phyloP scores from a whole-genome alignment of 257 asterid species.

The Solanum pennellii region DNA sequence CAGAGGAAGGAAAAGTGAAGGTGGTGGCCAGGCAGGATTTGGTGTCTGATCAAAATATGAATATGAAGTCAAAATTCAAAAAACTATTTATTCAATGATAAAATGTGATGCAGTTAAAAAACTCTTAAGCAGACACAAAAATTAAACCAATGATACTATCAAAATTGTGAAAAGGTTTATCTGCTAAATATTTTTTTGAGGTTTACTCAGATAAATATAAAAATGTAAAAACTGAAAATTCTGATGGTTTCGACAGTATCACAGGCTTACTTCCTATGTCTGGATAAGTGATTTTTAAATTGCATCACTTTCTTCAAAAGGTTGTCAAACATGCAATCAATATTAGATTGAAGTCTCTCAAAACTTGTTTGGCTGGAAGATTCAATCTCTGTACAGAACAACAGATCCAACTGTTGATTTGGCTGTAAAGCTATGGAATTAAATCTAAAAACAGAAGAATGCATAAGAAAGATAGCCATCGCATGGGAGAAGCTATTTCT shows the following conservation, averaged over 20 bases:
- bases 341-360: not conserved
- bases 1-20: conserved; percentile 70
- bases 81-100: not conserved
- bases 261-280: not conserved
- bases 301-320: not conserved
- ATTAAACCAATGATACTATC: not conserved
- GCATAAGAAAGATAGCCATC: not conserved
- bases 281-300: not conserved
- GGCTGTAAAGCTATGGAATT: not conserved
- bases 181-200: not conserved
- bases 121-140: not conserved
- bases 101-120: not conserved
- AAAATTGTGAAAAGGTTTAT: not conserved
- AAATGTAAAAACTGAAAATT: not conserved
- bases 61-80: not conserved
- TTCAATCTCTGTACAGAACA: not conserved
- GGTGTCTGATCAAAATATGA: conserved; percentile 51
- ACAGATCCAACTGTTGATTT: not conserved
- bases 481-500: not conserved
- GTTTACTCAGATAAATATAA: not conserved
- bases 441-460: not conserved
- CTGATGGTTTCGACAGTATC: not conserved
- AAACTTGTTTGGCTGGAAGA: not conserved
- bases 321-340: not conserved
- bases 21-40: conserved; percentile 99